A percentile compares a stretch with the other conserved stretches of the same genome.
Conservation (phyloP, 1,139 yeast genomes). For the Eremothecium coryli region DNA sequence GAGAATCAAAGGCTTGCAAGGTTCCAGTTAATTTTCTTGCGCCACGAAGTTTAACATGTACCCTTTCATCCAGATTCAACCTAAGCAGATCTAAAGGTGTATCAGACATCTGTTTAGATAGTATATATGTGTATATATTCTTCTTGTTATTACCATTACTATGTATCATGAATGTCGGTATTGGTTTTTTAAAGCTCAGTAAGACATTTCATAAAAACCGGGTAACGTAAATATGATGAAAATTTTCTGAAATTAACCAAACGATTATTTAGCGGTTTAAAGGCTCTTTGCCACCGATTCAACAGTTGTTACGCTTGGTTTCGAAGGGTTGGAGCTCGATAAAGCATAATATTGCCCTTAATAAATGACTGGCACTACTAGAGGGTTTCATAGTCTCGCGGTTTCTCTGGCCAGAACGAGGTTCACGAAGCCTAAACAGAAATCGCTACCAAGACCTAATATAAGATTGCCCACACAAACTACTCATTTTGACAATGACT, state of each 20-base stretch:
- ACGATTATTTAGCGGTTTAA: no score
- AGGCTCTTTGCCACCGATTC: no score
- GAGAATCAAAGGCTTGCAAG: slow-evolving; percentile 92
- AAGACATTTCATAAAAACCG: background rate
- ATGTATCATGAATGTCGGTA: no score
- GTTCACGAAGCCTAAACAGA: slow-evolving; percentile 26
- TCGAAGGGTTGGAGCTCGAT: no score
- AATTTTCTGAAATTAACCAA: no score
- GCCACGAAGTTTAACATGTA: slow-evolving; percentile 88
- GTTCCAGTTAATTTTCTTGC: slow-evolving; percentile 87
- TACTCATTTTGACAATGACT: slow-evolving; percentile 24
- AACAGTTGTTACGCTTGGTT: no score
- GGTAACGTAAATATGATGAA: background rate
- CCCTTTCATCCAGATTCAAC: slow-evolving; percentile 76
- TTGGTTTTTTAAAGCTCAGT: background rate
- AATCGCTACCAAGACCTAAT: slow-evolving; percentile 15
- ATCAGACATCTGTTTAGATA: slow-evolving; percentile 39
- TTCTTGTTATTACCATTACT: no score
- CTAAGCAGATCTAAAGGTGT: slow-evolving; percentile 81
- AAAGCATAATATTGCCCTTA: background rate
- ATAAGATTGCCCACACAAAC: slow-evolving; percentile 22
- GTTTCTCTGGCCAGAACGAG: slow-evolving; percentile 20
- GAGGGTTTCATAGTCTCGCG: slow-evolving; percentile 17
- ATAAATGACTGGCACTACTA: slow-evolving; percentile 3
- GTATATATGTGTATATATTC: no score